Evolutionary conservation across 441 rosid species (phyloP), one percentile per base, ranked within the genome.

Genomic region (Mallotus repandus): DNA sequence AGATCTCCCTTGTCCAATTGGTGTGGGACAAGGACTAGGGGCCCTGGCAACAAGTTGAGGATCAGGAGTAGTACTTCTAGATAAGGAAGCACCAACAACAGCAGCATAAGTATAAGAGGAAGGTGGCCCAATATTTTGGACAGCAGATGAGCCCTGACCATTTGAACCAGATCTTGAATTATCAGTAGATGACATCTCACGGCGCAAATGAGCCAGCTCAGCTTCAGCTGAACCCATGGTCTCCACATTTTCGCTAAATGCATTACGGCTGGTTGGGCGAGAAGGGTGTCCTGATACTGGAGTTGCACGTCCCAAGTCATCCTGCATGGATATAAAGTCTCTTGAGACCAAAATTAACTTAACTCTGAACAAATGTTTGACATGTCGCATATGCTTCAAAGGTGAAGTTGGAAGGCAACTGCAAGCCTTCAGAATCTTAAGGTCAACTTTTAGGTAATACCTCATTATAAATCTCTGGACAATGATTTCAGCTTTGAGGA

Each of bases 191-290:
- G 84, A 64, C 60, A 82, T 58, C n/a, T 81, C 82, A 45, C 54
- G 75, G 73, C 66, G 89, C 77, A 82, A 68, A 80, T 75, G 87
- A 78, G 86, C 85, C 76, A 86, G 79, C 82, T 88, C 86, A 63
- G 86, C 84, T 85, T 91, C 91, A 56, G 82, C 82, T 25, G 84
- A 78, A 75, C 78, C 77, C 2, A 79, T 46, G 4, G 69, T 52
- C 38, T 89, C 93, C 4, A 73, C 73, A 70, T 83, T 88, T 68
- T 94, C 96, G 78, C 80, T 86, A 76, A 93, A 95, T 35, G 96
- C 85, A 78, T 88, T 93, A 35, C 95, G 87, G 76, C 99, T 95
- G 29, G 91, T 81, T 29, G 99, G 99, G 63, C 99, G 96, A 75
- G 99, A 95, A 19, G 88, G 89, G 49, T 77, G 87, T 66, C 89